Percentiles rank a stretch among this genome's conserved stretches.
Evolutionary conservation across 2,329 filamentous ascomycete genomes (phyloP).

Genomic region (Penicillium freii): DNA sequence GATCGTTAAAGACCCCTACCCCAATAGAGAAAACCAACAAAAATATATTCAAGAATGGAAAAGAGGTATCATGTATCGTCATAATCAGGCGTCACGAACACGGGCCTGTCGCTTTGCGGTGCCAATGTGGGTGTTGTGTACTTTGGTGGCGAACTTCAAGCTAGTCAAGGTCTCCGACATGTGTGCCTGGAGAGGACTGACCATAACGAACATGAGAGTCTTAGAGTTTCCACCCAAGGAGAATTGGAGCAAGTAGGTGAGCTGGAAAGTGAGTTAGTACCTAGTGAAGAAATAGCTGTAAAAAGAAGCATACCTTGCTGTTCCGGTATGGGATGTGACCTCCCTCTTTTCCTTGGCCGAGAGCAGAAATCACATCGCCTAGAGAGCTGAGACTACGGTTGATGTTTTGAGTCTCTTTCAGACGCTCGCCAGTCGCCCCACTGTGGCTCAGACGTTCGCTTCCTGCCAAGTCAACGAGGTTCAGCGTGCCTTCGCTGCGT

Average conservation of each 20-base stretch:
- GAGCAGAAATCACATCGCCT: constrained; percentile 88
- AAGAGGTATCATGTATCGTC: constrained; percentile 26
- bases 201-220: constrained; percentile 99
- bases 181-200: constrained; percentile 86
- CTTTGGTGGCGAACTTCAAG: constrained; percentile 93
- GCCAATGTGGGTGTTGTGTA: constrained; percentile 83
- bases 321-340: constrained; percentile 91
- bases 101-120: constrained; percentile 61
- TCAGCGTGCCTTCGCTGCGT: constrained; percentile 86
- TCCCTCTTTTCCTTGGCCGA: constrained; percentile 76
- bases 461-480: constrained; percentile 91
- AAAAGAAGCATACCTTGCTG: constrained; percentile 65
- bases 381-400: constrained; percentile 91
- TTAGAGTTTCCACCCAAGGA: constrained; percentile 93
- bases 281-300: background rate
- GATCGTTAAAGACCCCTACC: constrained; percentile 30
- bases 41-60: constrained; percentile 25
- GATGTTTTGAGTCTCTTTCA: constrained; percentile 95
- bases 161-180: constrained; percentile 90
- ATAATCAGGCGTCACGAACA: constrained; percentile 36
- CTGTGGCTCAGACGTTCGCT: constrained; percentile 88
- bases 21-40: constrained; percentile 11
- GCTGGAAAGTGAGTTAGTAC: constrained; percentile 43
- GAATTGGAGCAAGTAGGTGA: constrained; percentile 93
- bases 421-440: constrained; percentile 77